Conservation (phyloP, 2,329 filamentous ascomycete genomes). For the Botryotinia narcissicola region DNA sequence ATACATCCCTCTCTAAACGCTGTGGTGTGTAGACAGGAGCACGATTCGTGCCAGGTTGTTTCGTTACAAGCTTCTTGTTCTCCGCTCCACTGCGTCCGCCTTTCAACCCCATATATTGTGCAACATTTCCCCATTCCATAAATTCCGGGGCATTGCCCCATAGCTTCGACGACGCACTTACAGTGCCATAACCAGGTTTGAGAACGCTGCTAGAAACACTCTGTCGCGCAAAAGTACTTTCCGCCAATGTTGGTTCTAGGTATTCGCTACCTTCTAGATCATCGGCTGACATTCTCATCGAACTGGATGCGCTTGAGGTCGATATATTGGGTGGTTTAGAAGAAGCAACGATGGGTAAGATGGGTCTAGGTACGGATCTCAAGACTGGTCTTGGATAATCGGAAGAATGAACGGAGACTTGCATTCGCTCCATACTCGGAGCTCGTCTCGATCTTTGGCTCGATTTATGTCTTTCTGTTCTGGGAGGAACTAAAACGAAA, state of each 20-base stretch:
- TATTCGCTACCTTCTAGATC: slow-evolving; percentile 4
- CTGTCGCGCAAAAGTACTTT: background rate
- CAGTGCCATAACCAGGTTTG: background rate
- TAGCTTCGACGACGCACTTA: background rate
- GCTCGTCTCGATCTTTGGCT: background rate
- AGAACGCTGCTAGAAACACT: background rate
- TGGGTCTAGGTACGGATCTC: background rate
- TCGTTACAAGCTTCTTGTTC: background rate
- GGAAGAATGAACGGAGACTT: background rate
- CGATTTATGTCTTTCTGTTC: background rate
- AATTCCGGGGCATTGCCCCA: background rate
- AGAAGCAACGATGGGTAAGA: background rate
- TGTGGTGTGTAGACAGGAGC: background rate
- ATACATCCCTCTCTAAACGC: background rate
- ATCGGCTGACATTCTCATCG: background rate
- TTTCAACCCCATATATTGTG: background rate
- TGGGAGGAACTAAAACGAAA: background rate
- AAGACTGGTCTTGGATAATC: background rate
- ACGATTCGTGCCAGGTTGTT: background rate
- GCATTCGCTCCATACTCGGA: background rate
- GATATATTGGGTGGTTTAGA: background rate
- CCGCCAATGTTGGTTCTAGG: background rate
- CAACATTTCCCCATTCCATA: background rate
- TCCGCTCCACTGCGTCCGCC: background rate
- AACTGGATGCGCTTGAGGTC: background rate